phyloP scores from a whole-genome alignment of 2,329 filamentous ascomycete species.

The Nothophoma quercina region DNA sequence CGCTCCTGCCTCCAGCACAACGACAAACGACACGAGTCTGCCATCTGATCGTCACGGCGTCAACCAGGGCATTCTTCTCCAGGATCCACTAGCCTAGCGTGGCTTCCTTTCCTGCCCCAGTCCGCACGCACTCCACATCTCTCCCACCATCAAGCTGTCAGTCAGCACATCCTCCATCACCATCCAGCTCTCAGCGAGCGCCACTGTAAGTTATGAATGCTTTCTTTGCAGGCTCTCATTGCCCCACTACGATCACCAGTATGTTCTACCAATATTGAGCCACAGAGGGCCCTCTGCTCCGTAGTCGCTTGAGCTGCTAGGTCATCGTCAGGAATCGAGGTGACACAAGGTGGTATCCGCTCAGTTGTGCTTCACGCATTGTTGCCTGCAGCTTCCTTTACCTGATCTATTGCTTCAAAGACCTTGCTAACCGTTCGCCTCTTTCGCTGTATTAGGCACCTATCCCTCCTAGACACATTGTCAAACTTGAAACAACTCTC shows the following conservation, averaged over 20 bases:
- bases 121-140: conserved; percentile 1
- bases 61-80: conserved; percentile 12
- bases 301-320: not conserved
- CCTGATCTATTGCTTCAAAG: too few species aligned
- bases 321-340: not conserved
- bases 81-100: conserved; percentile 8
- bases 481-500: not conserved
- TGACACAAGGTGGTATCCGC: not conserved
- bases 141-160: conserved; percentile 1
- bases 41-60: conserved; percentile 26
- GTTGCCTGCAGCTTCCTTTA: not conserved
- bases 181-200: not conserved
- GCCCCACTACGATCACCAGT: not conserved
- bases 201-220: conserved; percentile 4
- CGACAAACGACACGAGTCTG: conserved; percentile 22
- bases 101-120: conserved; percentile 16
- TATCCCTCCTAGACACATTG: not conserved
- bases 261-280: not conserved
- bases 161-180: not conserved
- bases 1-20: conserved; percentile 26
- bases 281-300: not conserved
- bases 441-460: not conserved
- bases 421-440: not conserved
- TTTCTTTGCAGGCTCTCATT: not conserved
- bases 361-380: not conserved